Conservation (phyloP, 2,329 filamentous ascomycete species). For the Fusarium luffae region DNA sequence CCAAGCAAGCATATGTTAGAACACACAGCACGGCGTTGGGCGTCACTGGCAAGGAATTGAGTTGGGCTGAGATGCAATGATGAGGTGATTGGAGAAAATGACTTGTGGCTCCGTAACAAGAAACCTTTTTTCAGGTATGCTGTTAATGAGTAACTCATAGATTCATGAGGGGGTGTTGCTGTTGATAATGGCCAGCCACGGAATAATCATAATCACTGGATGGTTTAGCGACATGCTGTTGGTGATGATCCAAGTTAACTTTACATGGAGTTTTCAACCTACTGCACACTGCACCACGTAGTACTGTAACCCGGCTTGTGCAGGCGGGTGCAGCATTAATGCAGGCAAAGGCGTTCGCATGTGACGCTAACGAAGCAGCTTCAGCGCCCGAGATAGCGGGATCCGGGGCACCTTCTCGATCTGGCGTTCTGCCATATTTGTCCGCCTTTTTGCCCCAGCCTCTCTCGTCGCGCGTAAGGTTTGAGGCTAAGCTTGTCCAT, state of each 20-base stretch:
- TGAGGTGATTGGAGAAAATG: slow-evolving; percentile 24
- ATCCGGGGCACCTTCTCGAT: slow-evolving; percentile 40
- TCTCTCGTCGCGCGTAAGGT: slow-evolving; percentile 44
- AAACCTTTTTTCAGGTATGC: not conserved
- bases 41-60: slow-evolving; percentile 34
- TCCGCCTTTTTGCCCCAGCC: slow-evolving; percentile 45
- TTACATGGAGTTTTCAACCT: slow-evolving; percentile 4
- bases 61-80: slow-evolving; percentile 26
- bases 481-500: slow-evolving; percentile 27
- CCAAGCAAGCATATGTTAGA: slow-evolving; percentile 30
- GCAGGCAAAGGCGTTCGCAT: slow-evolving; percentile 39
- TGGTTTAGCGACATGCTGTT: not conserved
- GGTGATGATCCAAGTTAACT: not conserved
- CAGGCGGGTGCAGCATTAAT: slow-evolving; percentile 16
- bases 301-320: slow-evolving; percentile 7
- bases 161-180: not conserved
- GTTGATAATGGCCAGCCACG: slow-evolving; percentile 7
- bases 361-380: slow-evolving; percentile 35
- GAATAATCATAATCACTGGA: slow-evolving; percentile 31
- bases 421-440: slow-evolving; percentile 45
- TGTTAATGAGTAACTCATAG: slow-evolving; percentile 7
- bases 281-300: not conserved
- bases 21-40: slow-evolving; percentile 40
- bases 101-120: slow-evolving; percentile 14
- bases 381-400: slow-evolving; percentile 20